Evolutionary conservation across 2,329 filamentous ascomycete species (phyloP), one percentile per base, ranked within the genome.

Genomic region (Emericellopsis cladophorae): DNA sequence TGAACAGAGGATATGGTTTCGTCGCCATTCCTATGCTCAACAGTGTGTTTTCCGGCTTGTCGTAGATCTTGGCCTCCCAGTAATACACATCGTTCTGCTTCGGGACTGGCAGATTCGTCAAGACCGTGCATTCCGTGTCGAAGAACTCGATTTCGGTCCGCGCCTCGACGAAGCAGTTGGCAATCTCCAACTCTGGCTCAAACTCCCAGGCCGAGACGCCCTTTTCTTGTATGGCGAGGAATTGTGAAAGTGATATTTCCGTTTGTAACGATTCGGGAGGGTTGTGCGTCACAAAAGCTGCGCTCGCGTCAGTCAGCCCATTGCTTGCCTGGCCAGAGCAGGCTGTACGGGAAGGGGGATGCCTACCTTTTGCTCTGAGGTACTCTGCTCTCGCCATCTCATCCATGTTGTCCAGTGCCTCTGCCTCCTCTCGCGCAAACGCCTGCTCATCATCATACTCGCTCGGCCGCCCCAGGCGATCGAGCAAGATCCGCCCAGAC

Each of bases 81-180:
- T 98, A 98, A 61, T 98, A 98, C 10, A 96, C 90, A 55, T 98
- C 92, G 56, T 98, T 98, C 57, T 98, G 92, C 57, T 98, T 98
- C 12, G 92, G 92, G 7, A 98, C 87, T 1, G 92, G 92, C 33
- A 98, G 64, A 54, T 98, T 98, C 68, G 84, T 93, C 68, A 95
- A 87, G 46, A 96, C 92, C 51, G 89, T 94, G 66, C 90, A 96
- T 59, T 94, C 92, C 2, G 88, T 92, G 61, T 98, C 92, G 56
- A 94, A 98, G 65, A 98, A 98, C 59, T 98, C 92, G 48, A 98
- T 95, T 61, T 98, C 92, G 10, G 92, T 98, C 49, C 92, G 79
- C 33, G 69, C 90, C 63, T 98, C 90, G 48, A 98, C 92, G 57
- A 98, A 98, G 62, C 92, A 98, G 62, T 96, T 96, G 50, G 92